A percentile compares a stretch with the other conserved stretches of the same genome.
phyloP scores from a whole-genome alignment of 441 rosid species.

The Lepidium campestre region DNA sequence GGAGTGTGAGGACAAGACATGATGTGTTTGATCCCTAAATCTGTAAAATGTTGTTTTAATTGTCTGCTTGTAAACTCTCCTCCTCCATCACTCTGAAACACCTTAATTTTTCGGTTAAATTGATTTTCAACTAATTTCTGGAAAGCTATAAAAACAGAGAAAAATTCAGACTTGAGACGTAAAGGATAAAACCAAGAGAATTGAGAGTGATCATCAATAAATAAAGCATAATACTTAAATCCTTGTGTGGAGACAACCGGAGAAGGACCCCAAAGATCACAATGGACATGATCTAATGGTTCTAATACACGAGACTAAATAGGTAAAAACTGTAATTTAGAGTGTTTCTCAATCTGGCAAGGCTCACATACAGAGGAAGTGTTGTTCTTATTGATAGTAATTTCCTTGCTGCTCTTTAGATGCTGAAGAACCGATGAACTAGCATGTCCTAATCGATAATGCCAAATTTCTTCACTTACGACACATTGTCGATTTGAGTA shows the following conservation, averaged over 20 bases:
- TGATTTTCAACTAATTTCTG: background rate
- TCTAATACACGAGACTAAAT: background rate
- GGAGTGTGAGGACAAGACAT: background rate
- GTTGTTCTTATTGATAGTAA: background rate
- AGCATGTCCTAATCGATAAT: background rate
- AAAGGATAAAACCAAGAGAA: background rate
- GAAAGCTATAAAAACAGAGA: background rate
- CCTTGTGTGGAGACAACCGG: background rate
- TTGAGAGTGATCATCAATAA: background rate
- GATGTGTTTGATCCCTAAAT: background rate
- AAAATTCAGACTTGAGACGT: background rate
- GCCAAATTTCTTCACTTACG: background rate
- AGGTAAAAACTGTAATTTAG: background rate
- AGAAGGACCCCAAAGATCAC: background rate
- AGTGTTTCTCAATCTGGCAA: background rate
- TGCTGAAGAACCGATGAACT: background rate
- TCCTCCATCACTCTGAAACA: background rate
- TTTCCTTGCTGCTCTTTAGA: background rate
- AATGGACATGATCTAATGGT: background rate
- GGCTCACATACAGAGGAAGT: background rate
- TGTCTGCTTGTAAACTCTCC: background rate
- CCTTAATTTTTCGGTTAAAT: background rate
- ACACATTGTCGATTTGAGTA: background rate
- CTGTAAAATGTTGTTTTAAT: background rate
- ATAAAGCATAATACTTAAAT: background rate